Percentiles rank a stretch among this genome's conserved stretches.
Evolutionary conservation across 2,329 filamentous ascomycete genomes (phyloP).

Genomic region (Pyricularia grisea): DNA sequence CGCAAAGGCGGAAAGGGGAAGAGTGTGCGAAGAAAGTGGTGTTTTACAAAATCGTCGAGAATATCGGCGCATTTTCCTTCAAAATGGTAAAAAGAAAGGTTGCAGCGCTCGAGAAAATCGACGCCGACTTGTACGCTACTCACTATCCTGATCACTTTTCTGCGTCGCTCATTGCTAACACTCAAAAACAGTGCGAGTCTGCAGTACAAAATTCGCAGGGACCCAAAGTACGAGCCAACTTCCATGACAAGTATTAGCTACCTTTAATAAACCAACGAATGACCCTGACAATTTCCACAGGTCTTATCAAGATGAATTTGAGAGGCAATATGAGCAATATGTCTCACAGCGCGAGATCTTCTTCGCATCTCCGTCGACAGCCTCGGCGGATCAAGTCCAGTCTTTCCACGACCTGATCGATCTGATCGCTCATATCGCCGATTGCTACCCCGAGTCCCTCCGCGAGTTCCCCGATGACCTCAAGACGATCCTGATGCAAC

Average conservation of each 20-base stretch:
- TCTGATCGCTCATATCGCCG: slow-evolving; percentile 85
- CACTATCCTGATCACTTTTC: neutral
- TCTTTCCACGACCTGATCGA: slow-evolving; percentile 88
- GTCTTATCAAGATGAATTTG: slow-evolving; percentile 69
- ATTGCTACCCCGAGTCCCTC: slow-evolving; percentile 82
- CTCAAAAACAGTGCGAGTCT: slow-evolving; percentile 58
- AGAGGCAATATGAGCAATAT: slow-evolving; percentile 85
- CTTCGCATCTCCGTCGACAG: slow-evolving; percentile 68
- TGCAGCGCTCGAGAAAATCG: slow-evolving; percentile 88
- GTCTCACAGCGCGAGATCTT: slow-evolving; percentile 87
- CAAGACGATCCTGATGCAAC: slow-evolving; percentile 67
- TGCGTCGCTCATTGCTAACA: neutral
- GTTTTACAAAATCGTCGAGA: neutral
- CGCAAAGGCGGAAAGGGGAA: neutral
- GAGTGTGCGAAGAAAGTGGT: neutral
- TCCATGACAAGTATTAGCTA: neutral
- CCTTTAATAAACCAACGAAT: neutral
- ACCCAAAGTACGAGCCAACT: slow-evolving; percentile 56
- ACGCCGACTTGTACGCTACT: slow-evolving; percentile 66
- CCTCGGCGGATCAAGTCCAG: slow-evolving; percentile 68
- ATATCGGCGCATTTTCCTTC: neutral
- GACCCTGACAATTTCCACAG: slow-evolving; percentile 25
- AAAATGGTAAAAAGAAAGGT: slow-evolving; percentile 80
- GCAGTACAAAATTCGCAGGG: slow-evolving; percentile 83
- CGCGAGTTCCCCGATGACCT: slow-evolving; percentile 70